Evolutionary conservation across 768 basidiomycete species (phyloP).

Genomic region (Leucocoprinus sp.): DNA sequence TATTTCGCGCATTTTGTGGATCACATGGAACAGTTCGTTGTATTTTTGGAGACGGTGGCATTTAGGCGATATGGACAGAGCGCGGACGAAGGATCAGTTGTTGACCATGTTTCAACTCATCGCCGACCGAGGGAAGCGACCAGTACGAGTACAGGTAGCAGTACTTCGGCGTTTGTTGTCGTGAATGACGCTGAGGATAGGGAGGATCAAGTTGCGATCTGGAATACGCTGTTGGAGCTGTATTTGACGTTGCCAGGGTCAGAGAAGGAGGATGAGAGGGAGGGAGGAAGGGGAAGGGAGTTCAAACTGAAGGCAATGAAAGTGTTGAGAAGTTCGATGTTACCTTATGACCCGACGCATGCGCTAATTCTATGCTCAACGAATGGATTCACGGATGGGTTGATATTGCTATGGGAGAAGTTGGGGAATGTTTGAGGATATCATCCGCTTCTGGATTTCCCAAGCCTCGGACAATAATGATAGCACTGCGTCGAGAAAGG

Average conservation of each 20-base stretch:
- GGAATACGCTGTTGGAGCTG: slow-evolving; percentile 94
- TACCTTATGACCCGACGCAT: slow-evolving; percentile 84
- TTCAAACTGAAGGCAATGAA: slow-evolving; percentile 63
- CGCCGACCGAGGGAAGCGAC: neutral
- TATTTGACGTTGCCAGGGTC: slow-evolving; percentile 58
- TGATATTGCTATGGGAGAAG: slow-evolving; percentile 87
- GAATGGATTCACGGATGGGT: slow-evolving; percentile 69
- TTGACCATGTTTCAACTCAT: slow-evolving; percentile 13
- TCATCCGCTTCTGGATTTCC: slow-evolving; percentile 90
- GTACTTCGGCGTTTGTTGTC: neutral
- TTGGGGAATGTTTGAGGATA: slow-evolving; percentile 95
- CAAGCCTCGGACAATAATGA: slow-evolving; percentile 34
- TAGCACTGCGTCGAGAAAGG: slow-evolving; percentile 39
- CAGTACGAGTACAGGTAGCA: neutral
- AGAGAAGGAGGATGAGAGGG: slow-evolving; percentile 21
- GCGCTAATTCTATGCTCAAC: slow-evolving; percentile 94
- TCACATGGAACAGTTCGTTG: slow-evolving; percentile 73
- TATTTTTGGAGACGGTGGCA: slow-evolving; percentile 86
- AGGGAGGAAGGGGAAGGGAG: slow-evolving; percentile 21
- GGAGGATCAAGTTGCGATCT: slow-evolving; percentile 74
- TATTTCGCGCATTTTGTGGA: slow-evolving; percentile 96
- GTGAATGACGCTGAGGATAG: slow-evolving; percentile 41
- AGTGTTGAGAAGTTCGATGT: slow-evolving; percentile 48
- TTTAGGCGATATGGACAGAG: slow-evolving; percentile 71
- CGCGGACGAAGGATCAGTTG: slow-evolving; percentile 34